Evolutionary conservation across 2,329 filamentous ascomycete species (phyloP).

Genomic region (Periconia sp.): DNA sequence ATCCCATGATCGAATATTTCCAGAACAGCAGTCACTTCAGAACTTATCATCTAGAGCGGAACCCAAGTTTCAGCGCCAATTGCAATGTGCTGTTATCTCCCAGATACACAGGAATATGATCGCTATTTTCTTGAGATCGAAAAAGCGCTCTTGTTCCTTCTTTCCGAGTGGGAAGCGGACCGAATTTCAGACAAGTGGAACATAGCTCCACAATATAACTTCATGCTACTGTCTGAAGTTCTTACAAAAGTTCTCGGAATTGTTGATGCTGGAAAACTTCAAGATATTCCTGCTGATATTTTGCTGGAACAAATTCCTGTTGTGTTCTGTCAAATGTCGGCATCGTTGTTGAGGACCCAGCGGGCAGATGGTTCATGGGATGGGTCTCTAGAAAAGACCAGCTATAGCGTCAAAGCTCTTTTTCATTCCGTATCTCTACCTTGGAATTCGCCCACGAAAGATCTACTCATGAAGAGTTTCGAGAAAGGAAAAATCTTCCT

Average conservation of each 20-base stretch:
- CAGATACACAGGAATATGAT: too few relatives aligned
- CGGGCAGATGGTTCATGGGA: conserved; percentile 12
- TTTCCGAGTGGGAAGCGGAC: background rate
- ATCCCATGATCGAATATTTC: conserved; percentile 21
- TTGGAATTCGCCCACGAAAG: background rate
- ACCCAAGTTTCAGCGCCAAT: conserved; percentile 38
- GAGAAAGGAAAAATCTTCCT: background rate
- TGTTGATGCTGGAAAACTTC: background rate
- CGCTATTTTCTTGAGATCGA: too few relatives aligned
- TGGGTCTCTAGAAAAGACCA: conserved; percentile 1
- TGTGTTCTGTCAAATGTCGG: conserved; percentile 1
- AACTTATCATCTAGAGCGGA: conserved; percentile 33
- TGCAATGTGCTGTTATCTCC: conserved; percentile 39
- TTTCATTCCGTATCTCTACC: background rate
- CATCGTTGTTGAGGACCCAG: conserved; percentile 1
- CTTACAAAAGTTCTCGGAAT: background rate
- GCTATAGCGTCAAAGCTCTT: conserved; percentile 6
- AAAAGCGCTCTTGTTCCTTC: conserved; percentile 7
- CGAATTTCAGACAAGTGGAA: conserved; percentile 14
- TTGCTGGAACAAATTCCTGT: background rate
- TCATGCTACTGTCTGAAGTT: conserved; percentile 5
- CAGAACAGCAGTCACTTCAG: conserved; percentile 32
- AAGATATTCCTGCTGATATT: background rate
- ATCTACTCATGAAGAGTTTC: background rate
- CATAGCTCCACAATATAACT: conserved; percentile 8